Base-by-base conservation (phyloP, 148 eudicot species). In the Fallopia convolvulus region DNA sequence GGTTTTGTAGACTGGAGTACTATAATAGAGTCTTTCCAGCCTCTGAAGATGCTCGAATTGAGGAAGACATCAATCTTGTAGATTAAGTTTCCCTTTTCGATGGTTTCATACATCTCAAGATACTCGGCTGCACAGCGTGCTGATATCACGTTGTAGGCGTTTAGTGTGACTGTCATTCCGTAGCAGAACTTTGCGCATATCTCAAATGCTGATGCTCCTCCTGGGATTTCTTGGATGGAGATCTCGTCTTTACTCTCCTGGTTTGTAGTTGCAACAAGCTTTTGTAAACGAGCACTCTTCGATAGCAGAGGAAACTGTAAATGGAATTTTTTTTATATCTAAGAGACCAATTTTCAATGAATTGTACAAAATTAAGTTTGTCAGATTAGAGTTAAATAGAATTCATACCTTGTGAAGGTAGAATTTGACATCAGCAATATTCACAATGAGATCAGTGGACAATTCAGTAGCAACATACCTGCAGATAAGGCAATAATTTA, bases 11-110 rank as follows among this genome's bases (percentile, higher is more conserved):
- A 84, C 79, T 91, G 97, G 47, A 94, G 96, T 68, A 88, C 96
- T 36, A 91, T 89, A 65, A 94, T 92, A 2, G 99, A 92, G 84
- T 94, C 99, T 84, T 94, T 92, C 97, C 99, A 94, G 42, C 92
- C 90, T 8, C 91, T 85, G 74, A 90, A 89, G 78, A 94, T 86
- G 84, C 97, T 94, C 9, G 98, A 88, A 78, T 81, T 90, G 56
- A 94, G 91, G 70, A 94, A 94, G 66, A 90, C 93, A 1, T 94
- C 97, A 21, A 92, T 83, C 81, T 92, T 94, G 90, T 92, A 92
- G 53, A 92, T 76, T 32, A 94, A 86, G 48, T 94, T 94, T 52
- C 97, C 97, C 76, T 91, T 91, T 36, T 94, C 98, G 1, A 92
- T 73, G 1, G 89, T 83, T 47, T 90, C 94, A 6, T 86, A 82